Evolutionary conservation across 2,329 filamentous ascomycete species (phyloP).

Genomic region (Waltergamsia citrina): DNA sequence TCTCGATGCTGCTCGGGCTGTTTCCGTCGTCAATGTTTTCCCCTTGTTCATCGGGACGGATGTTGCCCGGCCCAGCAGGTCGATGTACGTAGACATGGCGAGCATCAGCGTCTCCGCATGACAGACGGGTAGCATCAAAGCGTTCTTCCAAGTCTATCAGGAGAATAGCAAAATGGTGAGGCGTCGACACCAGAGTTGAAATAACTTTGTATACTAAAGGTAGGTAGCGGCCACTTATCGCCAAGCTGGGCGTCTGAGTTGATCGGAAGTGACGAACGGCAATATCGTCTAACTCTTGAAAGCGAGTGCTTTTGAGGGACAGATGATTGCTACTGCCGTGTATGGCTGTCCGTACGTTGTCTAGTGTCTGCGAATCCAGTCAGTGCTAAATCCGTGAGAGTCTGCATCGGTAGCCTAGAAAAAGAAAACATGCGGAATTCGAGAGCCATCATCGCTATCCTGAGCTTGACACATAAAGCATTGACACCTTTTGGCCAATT

Average conservation of each 20-base stretch:
- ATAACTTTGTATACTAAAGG: slow-evolving; percentile 48
- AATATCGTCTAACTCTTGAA: slow-evolving; percentile 37
- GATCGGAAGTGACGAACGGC: slow-evolving; percentile 34
- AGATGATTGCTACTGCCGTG: slow-evolving; percentile 5
- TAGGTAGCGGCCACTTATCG: slow-evolving; percentile 41
- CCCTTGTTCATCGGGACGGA: no score
- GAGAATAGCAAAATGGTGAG: slow-evolving; percentile 37
- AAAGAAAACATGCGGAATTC: no score
- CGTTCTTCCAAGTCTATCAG: slow-evolving; percentile 45
- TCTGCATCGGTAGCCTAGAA: not conserved
- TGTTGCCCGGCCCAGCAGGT: no score
- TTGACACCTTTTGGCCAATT: no score
- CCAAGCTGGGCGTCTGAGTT: slow-evolving; percentile 35
- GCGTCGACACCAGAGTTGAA: slow-evolving; percentile 37
- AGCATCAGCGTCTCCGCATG: slow-evolving; percentile 26
- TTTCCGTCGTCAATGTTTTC: not conserved
- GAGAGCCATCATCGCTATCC: no score
- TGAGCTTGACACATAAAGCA: no score
- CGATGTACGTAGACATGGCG: slow-evolving; percentile 41
- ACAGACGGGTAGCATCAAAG: slow-evolving; percentile 43
- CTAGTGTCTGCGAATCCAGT: slow-evolving; percentile 11
- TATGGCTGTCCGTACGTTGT: slow-evolving; percentile 6
- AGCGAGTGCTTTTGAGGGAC: slow-evolving; percentile 21
- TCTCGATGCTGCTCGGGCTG: slow-evolving; percentile 10
- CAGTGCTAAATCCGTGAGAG: no score